Base-by-base conservation (phyloP, 2,329 filamentous ascomycete species). In the Neocatenulostroma microsporum region DNA sequence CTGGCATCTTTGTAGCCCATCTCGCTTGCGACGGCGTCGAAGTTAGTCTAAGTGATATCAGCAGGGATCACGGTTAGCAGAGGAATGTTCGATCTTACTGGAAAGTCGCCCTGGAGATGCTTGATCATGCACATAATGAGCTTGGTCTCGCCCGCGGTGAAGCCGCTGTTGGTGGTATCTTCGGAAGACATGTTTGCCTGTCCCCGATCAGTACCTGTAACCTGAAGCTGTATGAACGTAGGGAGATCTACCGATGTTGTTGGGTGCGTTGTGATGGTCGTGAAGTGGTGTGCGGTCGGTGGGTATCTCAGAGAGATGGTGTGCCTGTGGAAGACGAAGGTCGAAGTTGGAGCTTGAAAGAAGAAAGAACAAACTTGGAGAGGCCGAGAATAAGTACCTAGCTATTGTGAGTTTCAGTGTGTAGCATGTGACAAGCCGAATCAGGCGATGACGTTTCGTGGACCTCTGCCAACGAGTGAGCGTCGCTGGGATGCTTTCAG, bases 1-100 rank as follows among this genome's bases (percentile, higher is more conserved):
- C 20, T 33, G 34, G 25, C 45, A 35, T 50, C 46, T 23, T 56
- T 55, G 49, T 54, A 49, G 28, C 38, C 38, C 21, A 45, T 21
- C 14, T 48, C 42, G 11, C 30, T 15, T 21, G 51, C 51, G 21
- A 56, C 48, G 27, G 43, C 44, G 3, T 49, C 45, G 37, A 39
- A 48, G 41, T 56, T 39, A 40, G 46, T 34, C 51, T 55, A 21
- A 12, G 20, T 5, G 2, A 10, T 19, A 21, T 37, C 20, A 36
- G 35, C 20, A 15, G 14, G 14, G 15, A 19, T 25, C 11, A 15
- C 12, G 13, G 14, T 10, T 12, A 21, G 38, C 14, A 14, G n/a
- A 15, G 14, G 14, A n/a, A 13, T 14, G 21, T 27, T n/a, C 19
- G 13, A 17, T 4, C 41, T 28, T 38, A 55, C 50, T 17, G 41